Evolutionary conservation across 2,329 filamentous ascomycete genomes (phyloP).

Genomic region (Erysiphe pulchra): DNA sequence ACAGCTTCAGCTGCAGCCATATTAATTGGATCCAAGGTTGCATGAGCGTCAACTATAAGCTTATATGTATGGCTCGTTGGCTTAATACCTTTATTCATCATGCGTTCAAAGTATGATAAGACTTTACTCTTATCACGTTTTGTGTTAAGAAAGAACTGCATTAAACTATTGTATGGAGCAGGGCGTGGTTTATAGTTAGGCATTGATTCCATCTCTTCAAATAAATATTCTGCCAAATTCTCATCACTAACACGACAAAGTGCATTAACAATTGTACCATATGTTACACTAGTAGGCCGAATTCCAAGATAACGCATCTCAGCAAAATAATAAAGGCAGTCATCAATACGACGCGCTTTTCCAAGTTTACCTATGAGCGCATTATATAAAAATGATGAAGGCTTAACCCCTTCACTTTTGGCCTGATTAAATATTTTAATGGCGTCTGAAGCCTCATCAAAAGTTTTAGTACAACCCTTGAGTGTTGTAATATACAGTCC

Average conservation of each 20-base stretch:
- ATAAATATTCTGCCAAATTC: constrained; percentile 90
- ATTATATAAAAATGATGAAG: constrained; percentile 93
- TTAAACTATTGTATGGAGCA: constrained; percentile 96
- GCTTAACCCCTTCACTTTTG: constrained; percentile 79
- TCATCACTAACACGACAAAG: constrained; percentile 93
- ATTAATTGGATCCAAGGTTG: constrained; percentile 74
- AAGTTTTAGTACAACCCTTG: constrained; percentile 91
- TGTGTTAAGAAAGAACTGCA: constrained; percentile 96
- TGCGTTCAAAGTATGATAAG: constrained; percentile 79
- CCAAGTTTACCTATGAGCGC: constrained; percentile 94
- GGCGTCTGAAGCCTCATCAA: constrained; percentile 89
- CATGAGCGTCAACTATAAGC: constrained; percentile 83
- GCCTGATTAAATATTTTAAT: constrained; percentile 94
- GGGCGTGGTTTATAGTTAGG: constrained; percentile 96
- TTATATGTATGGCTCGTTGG: constrained; percentile 96
- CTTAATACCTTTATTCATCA: constrained; percentile 64
- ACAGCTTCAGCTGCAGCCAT: constrained; percentile 72
- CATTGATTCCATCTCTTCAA: constrained; percentile 98
- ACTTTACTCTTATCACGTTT: constrained; percentile 93
- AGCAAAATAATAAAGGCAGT: constrained; percentile 92
- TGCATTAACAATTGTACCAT: constrained; percentile 94
- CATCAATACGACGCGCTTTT: constrained; percentile 91
- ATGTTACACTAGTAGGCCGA: constrained; percentile 89
- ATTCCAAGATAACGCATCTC: constrained; percentile 90
- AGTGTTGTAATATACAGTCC: constrained; percentile 98